Base-by-base conservation (phyloP, 768 basidiomycete species). In the Leucogyrophana mollusca region DNA sequence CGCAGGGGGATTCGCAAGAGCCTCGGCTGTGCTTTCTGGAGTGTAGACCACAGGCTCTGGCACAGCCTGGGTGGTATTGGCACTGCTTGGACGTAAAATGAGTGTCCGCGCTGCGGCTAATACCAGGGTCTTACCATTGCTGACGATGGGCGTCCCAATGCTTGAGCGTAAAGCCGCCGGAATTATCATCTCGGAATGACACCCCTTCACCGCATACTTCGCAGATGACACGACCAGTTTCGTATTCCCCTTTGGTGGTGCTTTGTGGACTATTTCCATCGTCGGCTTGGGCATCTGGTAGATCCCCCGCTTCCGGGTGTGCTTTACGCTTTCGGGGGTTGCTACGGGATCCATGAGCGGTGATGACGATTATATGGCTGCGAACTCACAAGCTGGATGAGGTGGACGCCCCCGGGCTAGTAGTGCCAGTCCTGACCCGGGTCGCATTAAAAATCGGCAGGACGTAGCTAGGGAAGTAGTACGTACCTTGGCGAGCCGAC, bases 131-230 rank as follows among this genome's bases (percentile, higher is more conserved):
- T 23, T 55, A 84, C 85, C 85, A 87, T 22, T 70, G 64, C 34
- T 69, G 62, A 9, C 77, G 76, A 65, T 89, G 87, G 11, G 79
- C 75, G 25, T 82, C 80, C 87, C 87, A 88, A 36, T 81, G 80
- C 55, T 79, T 77, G 33, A 81, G 64, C 30, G 85, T 85, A 60
- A 88, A 87, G 3, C 69, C 78, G 2, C 80, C 79, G 24, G 80
- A 74, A 10, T 65, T 61, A 24, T 82, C 81, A 61, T 88, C 85
- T 18, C 85, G 73, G 62, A 87, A 84, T 4, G 83, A 79, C 43
- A 90, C 77, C 10, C 73, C 69, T 18, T 73, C 68, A 9, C 79
- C 76, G 56, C 87, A 90, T 7, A 71, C 68, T 50, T 82, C 79
- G 64, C 87, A 89, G 39, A 76, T 73, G 48, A 90, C 78, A 40